Conservation (phyloP, 495 filamentous ascomycete genomes). For the Neurospora sp. region DNA sequence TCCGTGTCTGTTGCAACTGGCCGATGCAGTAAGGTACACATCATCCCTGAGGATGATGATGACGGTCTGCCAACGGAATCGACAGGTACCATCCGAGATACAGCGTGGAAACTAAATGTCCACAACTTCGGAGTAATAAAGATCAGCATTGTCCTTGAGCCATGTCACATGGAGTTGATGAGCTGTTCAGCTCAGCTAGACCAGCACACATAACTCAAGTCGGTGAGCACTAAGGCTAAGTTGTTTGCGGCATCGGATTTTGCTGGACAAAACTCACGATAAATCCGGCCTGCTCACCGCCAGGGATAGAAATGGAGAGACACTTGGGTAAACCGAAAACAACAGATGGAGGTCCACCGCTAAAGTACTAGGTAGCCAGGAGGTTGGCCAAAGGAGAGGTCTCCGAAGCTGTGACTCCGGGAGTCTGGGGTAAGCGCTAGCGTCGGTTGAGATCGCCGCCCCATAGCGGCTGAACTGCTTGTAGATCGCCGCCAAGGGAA, state of each 20-base stretch:
- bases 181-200: neutral
- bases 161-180: neutral
- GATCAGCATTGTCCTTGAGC: neutral
- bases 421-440: neutral
- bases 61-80: neutral
- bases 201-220: neutral
- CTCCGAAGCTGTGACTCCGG: too few relatives aligned
- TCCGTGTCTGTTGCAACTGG: neutral
- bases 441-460: neutral
- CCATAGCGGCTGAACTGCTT: neutral
- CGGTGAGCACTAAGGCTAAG: neutral
- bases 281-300: neutral
- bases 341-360: neutral
- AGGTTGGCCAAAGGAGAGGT: too few relatives aligned
- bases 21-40: neutral
- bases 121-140: neutral
- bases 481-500: neutral
- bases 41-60: neutral
- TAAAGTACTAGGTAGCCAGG: neutral
- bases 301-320: neutral
- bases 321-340: neutral
- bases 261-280: neutral
- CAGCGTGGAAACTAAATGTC: neutral
- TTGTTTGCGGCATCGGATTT: neutral
- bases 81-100: neutral